These are phyloP conservation scores for Alisma plantagoaquatica DNA, from an alignment of 106 monocot genomes.

Conservation along the genomic window DNA sequence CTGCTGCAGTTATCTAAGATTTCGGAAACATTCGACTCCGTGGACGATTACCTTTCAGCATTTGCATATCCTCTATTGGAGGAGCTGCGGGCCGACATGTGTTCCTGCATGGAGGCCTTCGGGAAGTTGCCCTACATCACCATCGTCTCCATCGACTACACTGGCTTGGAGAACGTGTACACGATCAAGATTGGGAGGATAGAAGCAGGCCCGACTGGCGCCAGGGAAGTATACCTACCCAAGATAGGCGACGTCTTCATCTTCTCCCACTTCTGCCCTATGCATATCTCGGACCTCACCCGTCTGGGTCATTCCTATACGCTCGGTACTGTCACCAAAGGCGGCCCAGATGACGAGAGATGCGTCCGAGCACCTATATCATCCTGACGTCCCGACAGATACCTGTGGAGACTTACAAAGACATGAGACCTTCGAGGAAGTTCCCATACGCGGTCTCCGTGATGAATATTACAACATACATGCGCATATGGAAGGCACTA, in stretches of 20 bases:
- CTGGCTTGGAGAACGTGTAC: background rate
- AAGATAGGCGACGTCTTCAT: slow-evolving; percentile 19
- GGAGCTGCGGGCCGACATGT: slow-evolving; percentile 28
- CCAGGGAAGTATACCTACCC: slow-evolving; percentile 12
- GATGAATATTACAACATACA: no score
- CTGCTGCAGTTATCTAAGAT: slow-evolving; percentile 12
- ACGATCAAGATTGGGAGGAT: background rate
- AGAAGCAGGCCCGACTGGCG: no score
- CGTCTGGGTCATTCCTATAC: slow-evolving; percentile 5
- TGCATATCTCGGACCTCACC: slow-evolving; percentile 11
- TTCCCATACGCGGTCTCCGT: slow-evolving; percentile 13
- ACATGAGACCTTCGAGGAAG: background rate
- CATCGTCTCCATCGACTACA: slow-evolving; percentile 8
- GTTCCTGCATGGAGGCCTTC: slow-evolving; percentile 15
- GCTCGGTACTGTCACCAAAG: slow-evolving; percentile 11
- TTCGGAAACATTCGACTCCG: slow-evolving; percentile 11
- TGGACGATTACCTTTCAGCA: slow-evolving; percentile 16
- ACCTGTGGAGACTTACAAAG: background rate
- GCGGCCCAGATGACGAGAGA: slow-evolving; percentile 13
- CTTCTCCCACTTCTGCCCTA: slow-evolving; percentile 12
- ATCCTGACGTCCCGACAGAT: background rate
- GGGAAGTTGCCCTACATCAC: slow-evolving; percentile 14
- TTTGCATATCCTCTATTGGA: slow-evolving; percentile 26
- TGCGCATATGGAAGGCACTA: no score
- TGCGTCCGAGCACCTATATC: background rate